These are phyloP conservation scores for Elsinoe ampelina DNA, from an alignment of 2,329 filamentous ascomycete species.

Conservation along the genomic window DNA sequence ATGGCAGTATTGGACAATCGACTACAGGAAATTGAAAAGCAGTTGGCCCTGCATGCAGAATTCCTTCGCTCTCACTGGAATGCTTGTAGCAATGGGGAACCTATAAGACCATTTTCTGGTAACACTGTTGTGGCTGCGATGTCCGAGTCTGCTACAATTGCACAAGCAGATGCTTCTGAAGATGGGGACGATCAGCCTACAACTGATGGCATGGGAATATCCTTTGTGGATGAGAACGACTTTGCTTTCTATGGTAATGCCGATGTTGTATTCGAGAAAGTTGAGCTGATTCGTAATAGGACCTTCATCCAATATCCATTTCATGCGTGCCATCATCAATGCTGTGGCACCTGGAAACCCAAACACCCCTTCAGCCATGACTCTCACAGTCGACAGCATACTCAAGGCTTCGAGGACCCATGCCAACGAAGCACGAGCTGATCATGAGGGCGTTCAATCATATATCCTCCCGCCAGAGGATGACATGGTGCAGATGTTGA, in stretches of 20 bases:
- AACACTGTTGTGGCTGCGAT: neutral
- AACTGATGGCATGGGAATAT: conserved; percentile 30
- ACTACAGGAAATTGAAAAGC: conserved; percentile 7
- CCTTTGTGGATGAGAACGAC: conserved; percentile 31
- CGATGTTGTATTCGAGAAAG: neutral
- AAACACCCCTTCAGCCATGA: neutral
- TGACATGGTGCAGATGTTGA: conserved; percentile 26
- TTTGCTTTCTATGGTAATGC: conserved; percentile 30
- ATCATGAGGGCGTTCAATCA: neutral
- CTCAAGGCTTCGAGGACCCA: neutral
- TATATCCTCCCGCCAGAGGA: conserved; percentile 25
- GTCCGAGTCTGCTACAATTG: neutral
- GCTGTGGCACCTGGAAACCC: conserved; percentile 19
- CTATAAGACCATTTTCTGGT: neutral
- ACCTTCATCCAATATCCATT: conserved; percentile 34
- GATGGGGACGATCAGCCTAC: conserved; percentile 22
- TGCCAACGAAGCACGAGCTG: conserved; percentile 14
- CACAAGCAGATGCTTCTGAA: conserved; percentile 14
- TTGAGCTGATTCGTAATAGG: neutral
- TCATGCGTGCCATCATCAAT: conserved; percentile 30
- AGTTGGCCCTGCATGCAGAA: conserved; percentile 3
- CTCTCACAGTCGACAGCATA: neutral
- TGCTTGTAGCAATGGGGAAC: neutral
- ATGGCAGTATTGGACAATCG: conserved; percentile 1
- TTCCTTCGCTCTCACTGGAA: conserved; percentile 2